Evolutionary conservation across 2,329 filamentous ascomycete species (phyloP).

Genomic region (Fusarium humuli): DNA sequence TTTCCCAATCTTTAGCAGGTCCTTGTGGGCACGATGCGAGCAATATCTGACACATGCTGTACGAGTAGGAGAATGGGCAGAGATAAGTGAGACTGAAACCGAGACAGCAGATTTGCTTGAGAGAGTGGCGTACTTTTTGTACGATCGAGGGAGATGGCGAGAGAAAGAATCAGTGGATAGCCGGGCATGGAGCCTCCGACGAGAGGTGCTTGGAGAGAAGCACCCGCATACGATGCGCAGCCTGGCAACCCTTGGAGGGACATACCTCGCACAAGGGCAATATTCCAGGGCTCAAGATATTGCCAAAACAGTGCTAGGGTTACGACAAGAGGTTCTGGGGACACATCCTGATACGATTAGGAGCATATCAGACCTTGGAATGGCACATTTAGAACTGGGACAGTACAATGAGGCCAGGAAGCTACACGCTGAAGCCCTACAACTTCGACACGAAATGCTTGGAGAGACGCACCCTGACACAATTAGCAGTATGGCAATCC

Average conservation of each 20-base stretch:
- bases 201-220: background rate
- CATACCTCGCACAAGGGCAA: background rate
- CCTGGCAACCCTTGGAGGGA: background rate
- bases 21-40: background rate
- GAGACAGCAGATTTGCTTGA: background rate
- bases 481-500: background rate
- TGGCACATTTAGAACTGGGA: background rate
- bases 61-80: background rate
- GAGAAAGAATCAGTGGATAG: background rate
- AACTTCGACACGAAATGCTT: background rate
- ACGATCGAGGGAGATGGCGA: accelerated
- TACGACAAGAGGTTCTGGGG: background rate
- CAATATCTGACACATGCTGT: background rate
- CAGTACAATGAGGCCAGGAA: background rate
- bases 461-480: background rate
- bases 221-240: background rate
- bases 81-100: background rate
- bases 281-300: background rate
- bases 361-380: background rate
- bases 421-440: background rate
- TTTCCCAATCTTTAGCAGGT: background rate
- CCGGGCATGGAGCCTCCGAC: background rate
- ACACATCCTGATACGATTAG: background rate
- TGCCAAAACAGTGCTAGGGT: background rate
- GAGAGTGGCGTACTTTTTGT: accelerated